Evolutionary conservation across 2,329 filamentous ascomycete genomes (phyloP), one percentile per base, ranked within the genome.

Genomic region (Epichloe sibirici): DNA sequence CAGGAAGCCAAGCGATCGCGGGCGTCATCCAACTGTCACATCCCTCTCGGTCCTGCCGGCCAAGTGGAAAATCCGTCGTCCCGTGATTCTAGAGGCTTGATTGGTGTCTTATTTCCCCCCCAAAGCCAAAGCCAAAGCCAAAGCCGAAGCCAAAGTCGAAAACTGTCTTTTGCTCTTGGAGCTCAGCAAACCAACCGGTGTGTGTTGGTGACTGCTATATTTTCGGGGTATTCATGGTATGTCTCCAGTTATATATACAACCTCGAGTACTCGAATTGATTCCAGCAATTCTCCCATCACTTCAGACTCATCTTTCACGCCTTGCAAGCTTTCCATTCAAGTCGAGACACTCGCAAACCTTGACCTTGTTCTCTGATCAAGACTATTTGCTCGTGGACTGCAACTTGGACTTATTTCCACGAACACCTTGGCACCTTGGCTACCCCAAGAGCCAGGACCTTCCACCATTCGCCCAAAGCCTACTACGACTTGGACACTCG

Each of bases 21-120:
- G n/a, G 28, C 46, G 51, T 42, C 11, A 2, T 28, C 46, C 49
- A 57, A 37, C 57, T 52, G 55, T 56, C 53, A 45, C 50, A 55
- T 48, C 44, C 56, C 46, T 46, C 38, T 56, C 46, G 42, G 51
- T 42, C 37, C 31, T 42, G 25, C 44, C 39, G 47, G 43, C 31
- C 21, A 51, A 55, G 51, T 57, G 51, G 56, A 55, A 52, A 39
- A 53, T 51, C 48, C 8, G 28, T 13, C 38, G 44, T 51, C 51
- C 53, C 43, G 46, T 54, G 38, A 48, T 53, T 54, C 46, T 34
- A 45, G 25, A 9, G 46, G 35, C 46, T 46, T 53, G 51, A 51
- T 54, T 52, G 35, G 45, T 54, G 54, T 40, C 45, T 50, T 17
- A 28, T 12, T 31, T 5, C 35, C 37, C 40, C 7, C 9, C 28